Conservation (phyloP, 192 early-diverging fungal genomes). For the Coemansia sp. region DNA sequence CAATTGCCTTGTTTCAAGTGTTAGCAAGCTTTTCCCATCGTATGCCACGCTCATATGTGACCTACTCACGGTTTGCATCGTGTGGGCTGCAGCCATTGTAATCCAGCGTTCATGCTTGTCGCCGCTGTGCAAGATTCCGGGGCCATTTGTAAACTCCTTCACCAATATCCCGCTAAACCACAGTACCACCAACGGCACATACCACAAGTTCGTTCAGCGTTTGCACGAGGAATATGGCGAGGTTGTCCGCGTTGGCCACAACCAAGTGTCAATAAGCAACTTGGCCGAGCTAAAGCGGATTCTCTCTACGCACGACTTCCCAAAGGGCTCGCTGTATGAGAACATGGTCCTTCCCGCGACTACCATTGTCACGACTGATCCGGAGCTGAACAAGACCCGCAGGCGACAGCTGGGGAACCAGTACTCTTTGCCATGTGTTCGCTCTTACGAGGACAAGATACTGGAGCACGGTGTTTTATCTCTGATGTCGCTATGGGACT, state of each 20-base stretch:
- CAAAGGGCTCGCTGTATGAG: conserved; percentile 37
- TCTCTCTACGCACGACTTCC: conserved; percentile 37
- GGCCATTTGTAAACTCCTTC: conserved; percentile 27
- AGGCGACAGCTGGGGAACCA: conserved; percentile 31
- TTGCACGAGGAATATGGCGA: conserved; percentile 43
- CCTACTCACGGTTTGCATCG: not conserved
- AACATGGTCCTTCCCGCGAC: conserved; percentile 13
- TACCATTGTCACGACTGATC: conserved; percentile 33
- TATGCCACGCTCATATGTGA: not conserved
- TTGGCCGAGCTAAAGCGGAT: conserved; percentile 22
- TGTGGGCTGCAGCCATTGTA: not conserved
- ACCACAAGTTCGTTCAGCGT: conserved; percentile 17
- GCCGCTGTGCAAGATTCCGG: conserved; percentile 29
- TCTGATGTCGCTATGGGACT: conserved; percentile 35
- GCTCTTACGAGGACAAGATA: conserved; percentile 21
- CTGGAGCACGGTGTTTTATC: conserved; percentile 29
- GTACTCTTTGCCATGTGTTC: conserved; percentile 26
- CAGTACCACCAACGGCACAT: conserved; percentile 18
- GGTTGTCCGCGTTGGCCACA: conserved; percentile 38
- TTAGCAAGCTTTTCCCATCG: not conserved
- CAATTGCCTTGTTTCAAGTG: not conserved
- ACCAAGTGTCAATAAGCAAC: conserved; percentile 34
- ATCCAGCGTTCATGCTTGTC: conserved; percentile 5
- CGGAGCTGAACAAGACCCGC: conserved; percentile 32
- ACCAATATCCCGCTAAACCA: conserved; percentile 28